Conservation (phyloP, 2,329 filamentous ascomycete genomes). For the Aspergillus arachidicola region DNA sequence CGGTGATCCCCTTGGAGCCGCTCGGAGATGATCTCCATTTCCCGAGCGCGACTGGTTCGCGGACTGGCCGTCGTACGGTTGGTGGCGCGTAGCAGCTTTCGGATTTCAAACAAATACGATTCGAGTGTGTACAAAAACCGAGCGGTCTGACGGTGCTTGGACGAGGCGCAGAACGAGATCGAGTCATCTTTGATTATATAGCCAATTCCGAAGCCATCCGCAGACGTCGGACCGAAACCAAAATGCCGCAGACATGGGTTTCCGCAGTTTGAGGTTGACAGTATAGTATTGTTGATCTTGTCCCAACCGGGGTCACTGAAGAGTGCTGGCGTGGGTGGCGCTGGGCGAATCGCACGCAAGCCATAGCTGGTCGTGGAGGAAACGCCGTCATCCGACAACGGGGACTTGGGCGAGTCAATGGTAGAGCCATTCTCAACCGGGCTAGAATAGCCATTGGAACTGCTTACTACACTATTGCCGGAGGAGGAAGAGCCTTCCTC, state of each 20-base stretch:
- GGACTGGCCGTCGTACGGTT: constrained; percentile 57
- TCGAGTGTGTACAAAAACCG: constrained; percentile 89
- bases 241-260: constrained; percentile 95
- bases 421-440: constrained; percentile 44
- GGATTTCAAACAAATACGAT: constrained; percentile 85
- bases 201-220: constrained; percentile 93
- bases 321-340: constrained; percentile 65
- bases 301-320: constrained; percentile 93
- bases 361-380: constrained; percentile 60
- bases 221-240: constrained; percentile 92
- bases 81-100: constrained; percentile 76
- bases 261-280: constrained; percentile 98
- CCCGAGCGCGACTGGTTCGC: constrained; percentile 61
- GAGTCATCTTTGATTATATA: constrained; percentile 98
- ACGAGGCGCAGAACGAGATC: constrained; percentile 87
- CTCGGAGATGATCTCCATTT: constrained; percentile 57
- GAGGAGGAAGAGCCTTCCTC: constrained; percentile 67
- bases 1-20: constrained; percentile 55
- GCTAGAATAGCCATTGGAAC: constrained; percentile 67
- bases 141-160: constrained; percentile 90
- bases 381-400: constrained; percentile 45
- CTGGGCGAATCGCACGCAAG: constrained; percentile 49
- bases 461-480: constrained; percentile 52
- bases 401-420: constrained; percentile 34
- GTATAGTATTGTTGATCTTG: constrained; percentile 88